Evolutionary conservation across 140 eudicot genomes (phyloP), one percentile per base, ranked within the genome.

Genomic region (Flaveria floridana): DNA sequence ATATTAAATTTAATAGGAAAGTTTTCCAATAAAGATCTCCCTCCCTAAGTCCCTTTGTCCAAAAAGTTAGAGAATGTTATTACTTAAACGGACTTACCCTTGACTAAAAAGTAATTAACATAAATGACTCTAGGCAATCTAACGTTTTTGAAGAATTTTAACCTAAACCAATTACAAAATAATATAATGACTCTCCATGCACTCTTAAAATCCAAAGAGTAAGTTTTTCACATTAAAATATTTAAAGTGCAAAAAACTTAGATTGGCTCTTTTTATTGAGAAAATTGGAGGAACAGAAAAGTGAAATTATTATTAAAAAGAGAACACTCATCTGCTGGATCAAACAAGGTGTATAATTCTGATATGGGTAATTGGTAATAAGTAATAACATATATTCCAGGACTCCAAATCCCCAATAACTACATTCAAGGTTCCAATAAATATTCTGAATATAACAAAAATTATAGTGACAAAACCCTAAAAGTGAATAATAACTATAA

Each of bases 401-500:
- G 41, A 34, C 41, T 72, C 16, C 1, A 71, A 2, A 19, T 15
- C 48, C 80, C 68, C 12, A 21, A 26, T n/a, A 44, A 21, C 9
- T 58, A 48, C 70, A 59, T 78, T 44, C 5, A 62, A 78, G 42
- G 10, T 63, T 37, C 13, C 58, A n/a, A 39, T 9, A 34, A 62
- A 34, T 14, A 6, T 30, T 7, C 62, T 30, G 47, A 14, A 76
- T 75, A 13, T 0, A 52, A 9, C 2, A 67, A 44, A 34, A 52
- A 59, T 47, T 65, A 3, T 53, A 21, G 20, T 16, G 23, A 68
- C 70, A 77, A 42, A 57, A 57, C 81, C 81, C 64, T 57, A 76
- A 55, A 68, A 41, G 34, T 53, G 26, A 74, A 64, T 47, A 11
- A 25, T 0, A 10, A 76, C 67, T 65, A 52, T 15, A 67, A 39